Percentiles rank a stretch among this genome's conserved stretches.
Evolutionary conservation across 2,329 filamentous ascomycete genomes (phyloP).

Genomic region (Ciborinia camelliae): DNA sequence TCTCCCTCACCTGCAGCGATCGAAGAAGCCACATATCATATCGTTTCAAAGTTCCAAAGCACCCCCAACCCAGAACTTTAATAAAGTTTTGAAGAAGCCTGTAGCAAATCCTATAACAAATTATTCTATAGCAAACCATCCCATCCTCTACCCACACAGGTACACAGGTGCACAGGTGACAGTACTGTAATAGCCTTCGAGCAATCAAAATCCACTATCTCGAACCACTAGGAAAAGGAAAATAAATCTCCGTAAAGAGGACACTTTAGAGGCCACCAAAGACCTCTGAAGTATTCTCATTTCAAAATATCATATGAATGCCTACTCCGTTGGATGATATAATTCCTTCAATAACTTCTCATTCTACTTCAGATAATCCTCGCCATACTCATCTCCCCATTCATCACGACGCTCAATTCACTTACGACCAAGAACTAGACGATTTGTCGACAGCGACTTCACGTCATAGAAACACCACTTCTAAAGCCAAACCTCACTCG

Average conservation of each 20-base stretch:
- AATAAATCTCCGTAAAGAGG: slow-evolving; percentile 14
- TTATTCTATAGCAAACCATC: too few relatives aligned
- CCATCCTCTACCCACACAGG: too few relatives aligned
- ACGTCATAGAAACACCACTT: slow-evolving; percentile 27
- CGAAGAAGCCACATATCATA: too few relatives aligned
- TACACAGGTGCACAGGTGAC: too few relatives aligned
- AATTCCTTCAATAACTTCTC: slow-evolving; percentile 35
- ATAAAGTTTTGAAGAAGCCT: too few relatives aligned
- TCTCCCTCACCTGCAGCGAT: too few relatives aligned
- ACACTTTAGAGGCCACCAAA: slow-evolving; percentile 36
- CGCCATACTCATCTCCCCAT: slow-evolving; percentile 30
- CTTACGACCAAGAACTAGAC: slow-evolving; percentile 37
- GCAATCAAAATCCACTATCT: slow-evolving; percentile 14
- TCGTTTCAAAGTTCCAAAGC: too few relatives aligned
- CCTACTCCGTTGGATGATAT: slow-evolving; percentile 40
- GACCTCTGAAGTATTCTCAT: slow-evolving; percentile 30
- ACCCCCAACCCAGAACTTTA: too few relatives aligned
- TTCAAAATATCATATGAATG: slow-evolving; percentile 41
- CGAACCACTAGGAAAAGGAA: background rate
- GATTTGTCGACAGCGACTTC: slow-evolving; percentile 27
- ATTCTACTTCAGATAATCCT: slow-evolving; percentile 26
- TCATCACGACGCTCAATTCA: slow-evolving; percentile 34
- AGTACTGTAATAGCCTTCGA: too few relatives aligned
- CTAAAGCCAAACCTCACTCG: background rate
- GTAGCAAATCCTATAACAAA: too few relatives aligned